Evolutionary conservation across 176 grass and related monocot species (phyloP).

Genomic region (Panicum miliaceum): DNA sequence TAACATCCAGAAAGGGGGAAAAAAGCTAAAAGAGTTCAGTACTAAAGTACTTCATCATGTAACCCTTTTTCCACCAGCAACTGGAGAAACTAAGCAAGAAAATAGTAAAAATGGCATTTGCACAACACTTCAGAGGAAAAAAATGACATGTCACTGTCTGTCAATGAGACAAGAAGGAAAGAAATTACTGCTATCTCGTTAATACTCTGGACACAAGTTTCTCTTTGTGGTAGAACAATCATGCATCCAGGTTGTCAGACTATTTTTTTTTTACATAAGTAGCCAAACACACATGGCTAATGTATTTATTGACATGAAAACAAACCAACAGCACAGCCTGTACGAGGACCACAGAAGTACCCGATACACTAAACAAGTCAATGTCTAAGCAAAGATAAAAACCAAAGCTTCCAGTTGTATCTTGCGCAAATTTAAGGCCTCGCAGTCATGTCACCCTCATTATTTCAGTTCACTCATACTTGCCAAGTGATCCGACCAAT

Average conservation of each 20-base stretch:
- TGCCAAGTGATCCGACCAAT: slow-evolving; percentile 35
- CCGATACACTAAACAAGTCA: slow-evolving; percentile 20
- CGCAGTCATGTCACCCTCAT: not conserved
- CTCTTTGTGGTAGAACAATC: not conserved
- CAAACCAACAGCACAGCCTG: not conserved
- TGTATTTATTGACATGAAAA: slow-evolving; percentile 27
- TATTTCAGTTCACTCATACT: not conserved
- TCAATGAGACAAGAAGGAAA: slow-evolving; percentile 4
- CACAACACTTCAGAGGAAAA: not conserved
- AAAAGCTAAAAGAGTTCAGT: not conserved
- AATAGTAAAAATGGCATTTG: slow-evolving; percentile 5
- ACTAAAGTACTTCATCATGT: not conserved
- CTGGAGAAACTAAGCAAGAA: not conserved
- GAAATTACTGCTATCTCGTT: not conserved
- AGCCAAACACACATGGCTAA: not conserved
- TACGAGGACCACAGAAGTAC: slow-evolving; percentile 2
- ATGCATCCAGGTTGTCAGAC: not conserved
- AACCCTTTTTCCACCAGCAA: not conserved
- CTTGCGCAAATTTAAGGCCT: not conserved
- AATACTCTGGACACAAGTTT: not conserved
- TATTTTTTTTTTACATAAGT: not conserved
- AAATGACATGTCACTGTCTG: not conserved
- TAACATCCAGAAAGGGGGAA: not conserved
- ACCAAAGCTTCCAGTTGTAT: not conserved
- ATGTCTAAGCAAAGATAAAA: slow-evolving; percentile 15